phyloP scores from a whole-genome alignment of 2,329 filamentous ascomycete genomes.

The Fusarium incarnatum region DNA sequence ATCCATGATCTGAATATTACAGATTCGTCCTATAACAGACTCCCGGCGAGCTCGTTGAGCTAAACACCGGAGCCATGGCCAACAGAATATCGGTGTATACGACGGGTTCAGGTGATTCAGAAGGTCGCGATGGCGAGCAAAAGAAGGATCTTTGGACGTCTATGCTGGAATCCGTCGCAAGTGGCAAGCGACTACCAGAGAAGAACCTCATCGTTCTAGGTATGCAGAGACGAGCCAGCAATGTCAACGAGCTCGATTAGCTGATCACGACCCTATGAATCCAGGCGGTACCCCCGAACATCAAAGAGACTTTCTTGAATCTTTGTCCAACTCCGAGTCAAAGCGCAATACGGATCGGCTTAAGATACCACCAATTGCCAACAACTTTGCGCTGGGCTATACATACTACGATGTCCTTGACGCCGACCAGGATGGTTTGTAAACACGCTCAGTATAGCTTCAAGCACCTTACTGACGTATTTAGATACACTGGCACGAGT shows the following conservation, averaged over 20 bases:
- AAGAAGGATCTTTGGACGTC: slow-evolving; percentile 95
- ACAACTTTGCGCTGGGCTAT: slow-evolving; percentile 92
- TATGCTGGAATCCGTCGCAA: slow-evolving; percentile 90
- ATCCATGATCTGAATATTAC: slow-evolving; percentile 30
- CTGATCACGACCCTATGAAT: slow-evolving; percentile 47
- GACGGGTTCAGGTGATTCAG: slow-evolving; percentile 65
- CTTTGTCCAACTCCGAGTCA: slow-evolving; percentile 65
- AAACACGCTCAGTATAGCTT: neutral
- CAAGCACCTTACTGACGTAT: slow-evolving; percentile 34
- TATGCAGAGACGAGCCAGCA: slow-evolving; percentile 53
- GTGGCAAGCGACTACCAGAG: slow-evolving; percentile 88
- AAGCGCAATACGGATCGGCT: slow-evolving; percentile 66
- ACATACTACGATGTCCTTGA: slow-evolving; percentile 96
- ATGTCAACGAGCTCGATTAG: slow-evolving; percentile 20
- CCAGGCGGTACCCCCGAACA: slow-evolving; percentile 83
- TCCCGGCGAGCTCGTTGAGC: slow-evolving; percentile 29
- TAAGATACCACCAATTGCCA: slow-evolving; percentile 83
- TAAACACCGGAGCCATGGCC: slow-evolving; percentile 56
- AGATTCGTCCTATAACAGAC: slow-evolving; percentile 6
- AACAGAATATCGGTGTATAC: slow-evolving; percentile 71
- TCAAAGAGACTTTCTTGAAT: slow-evolving; percentile 85
- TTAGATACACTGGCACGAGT: slow-evolving; percentile 91
- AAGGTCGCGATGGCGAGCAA: slow-evolving; percentile 72
- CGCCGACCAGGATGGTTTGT: slow-evolving; percentile 87
- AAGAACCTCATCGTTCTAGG: slow-evolving; percentile 91